Evolutionary conservation across 371 early-diverging fungal genomes (phyloP), one percentile per base, ranked within the genome.

Genomic region (Apophysomyces sp.): DNA sequence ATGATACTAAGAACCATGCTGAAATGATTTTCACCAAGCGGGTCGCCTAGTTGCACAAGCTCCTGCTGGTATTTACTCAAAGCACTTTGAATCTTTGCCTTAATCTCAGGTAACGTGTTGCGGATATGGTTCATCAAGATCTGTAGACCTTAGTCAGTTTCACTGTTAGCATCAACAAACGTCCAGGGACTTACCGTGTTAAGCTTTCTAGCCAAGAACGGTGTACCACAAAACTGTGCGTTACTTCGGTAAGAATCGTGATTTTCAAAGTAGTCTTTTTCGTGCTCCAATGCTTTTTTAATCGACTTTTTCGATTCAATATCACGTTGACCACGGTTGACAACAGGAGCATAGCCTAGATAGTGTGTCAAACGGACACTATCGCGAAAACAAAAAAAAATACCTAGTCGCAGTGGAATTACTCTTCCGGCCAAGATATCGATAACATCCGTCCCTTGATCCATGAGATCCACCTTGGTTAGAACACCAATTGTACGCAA

Each of bases 401-500:
- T 63, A 80, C 96, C 99, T 21, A 99, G 83, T 36, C 94, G 84
- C 62, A 99, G 83, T 3, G 97, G 98, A 67, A 99, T 95, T 31
- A 98, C 88, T 15, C 97, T 86, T 6, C 98, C 98, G n/a, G 98
- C 97, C 63, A 99, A 86, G 67, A 99, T 96, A 74, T 99, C 98
- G 39, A 99, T 93, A 13, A 99, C 97, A 78, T 99, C 98, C 7
- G 99, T 99, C 15, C 99, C 99, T 64, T 89, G 87, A 78, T 99
- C 99, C 99, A 99, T 99, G 61, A 99, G 79, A 78, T 99, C 99
- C 40, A 99, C 88, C 78, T 99, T 99, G 61, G 99, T 99, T 69
- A 99, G 77, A 26, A 99, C 99, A 71, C 99, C 99, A 61, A 99
- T 92, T 3, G 99, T 99, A 44, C 99, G 87, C 29, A 92, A 80